These are phyloP conservation scores for Myrica gale DNA, from an alignment of 306 rosid species.

Conservation along the genomic window DNA sequence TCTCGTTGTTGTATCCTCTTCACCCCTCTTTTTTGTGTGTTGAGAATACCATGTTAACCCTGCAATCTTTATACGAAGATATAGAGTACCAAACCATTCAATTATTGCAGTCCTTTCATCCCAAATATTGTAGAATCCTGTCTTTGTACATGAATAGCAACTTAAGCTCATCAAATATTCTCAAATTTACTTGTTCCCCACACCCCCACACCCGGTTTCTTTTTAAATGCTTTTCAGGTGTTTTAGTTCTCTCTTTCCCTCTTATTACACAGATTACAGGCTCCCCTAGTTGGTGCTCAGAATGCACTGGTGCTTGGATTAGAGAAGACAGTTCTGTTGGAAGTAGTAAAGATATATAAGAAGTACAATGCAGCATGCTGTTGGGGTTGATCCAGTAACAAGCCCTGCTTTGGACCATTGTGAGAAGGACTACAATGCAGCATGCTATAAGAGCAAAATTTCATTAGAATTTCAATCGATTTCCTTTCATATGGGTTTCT, in stretches of 20 bases:
- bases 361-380: no score
- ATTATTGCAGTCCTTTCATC: slow-evolving; percentile 37
- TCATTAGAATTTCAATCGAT: no score
- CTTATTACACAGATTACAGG: not conserved
- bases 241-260: not conserved
- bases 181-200: no score
- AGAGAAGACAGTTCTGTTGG: not conserved
- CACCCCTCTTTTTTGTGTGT: not conserved
- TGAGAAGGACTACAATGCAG: no score
- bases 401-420: not conserved
- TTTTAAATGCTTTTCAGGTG: not conserved
- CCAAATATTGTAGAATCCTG: slow-evolving; percentile 37
- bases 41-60: slow-evolving; percentile 34
- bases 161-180: slow-evolving; percentile 8
- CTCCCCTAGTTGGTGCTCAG: not conserved
- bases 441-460: no score
- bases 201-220: not conserved
- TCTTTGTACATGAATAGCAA: slow-evolving; percentile 29
- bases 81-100: slow-evolving; percentile 62
- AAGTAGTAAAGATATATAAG: no score
- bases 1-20: slow-evolving; percentile 61
- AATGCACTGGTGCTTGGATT: no score
- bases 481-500: no score
- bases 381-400: not conserved
- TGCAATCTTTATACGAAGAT: slow-evolving; percentile 41